A percentile compares a stretch with the other conserved stretches of the same genome.
Conservation (phyloP, 805 yeast species). For the Kuraishia molischiana region DNA sequence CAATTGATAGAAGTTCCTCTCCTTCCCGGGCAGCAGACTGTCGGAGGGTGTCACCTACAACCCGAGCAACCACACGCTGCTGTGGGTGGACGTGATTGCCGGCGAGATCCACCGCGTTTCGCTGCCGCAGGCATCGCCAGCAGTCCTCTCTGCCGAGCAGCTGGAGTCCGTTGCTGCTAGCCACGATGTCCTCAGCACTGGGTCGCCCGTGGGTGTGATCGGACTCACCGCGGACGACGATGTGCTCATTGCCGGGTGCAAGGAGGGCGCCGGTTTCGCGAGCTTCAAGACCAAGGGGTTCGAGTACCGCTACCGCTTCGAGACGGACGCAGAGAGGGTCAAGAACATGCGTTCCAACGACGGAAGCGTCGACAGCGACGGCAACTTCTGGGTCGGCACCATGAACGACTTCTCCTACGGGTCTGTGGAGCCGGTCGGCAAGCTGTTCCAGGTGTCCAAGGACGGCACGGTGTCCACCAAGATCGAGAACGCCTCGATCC, state of each 20-base stretch:
- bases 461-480: constrained; percentile 19
- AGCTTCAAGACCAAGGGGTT: constrained; percentile 30
- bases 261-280: constrained; percentile 53
- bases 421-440: constrained; percentile 39
- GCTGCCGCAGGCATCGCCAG: constrained; percentile 9
- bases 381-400: constrained; percentile 72
- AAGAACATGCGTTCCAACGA: constrained; percentile 60
- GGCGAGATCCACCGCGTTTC: constrained; percentile 29
- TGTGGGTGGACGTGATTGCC: constrained; percentile 36
- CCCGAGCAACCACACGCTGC: constrained; percentile 38
- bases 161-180: constrained; percentile 10
- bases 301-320: constrained; percentile 25
- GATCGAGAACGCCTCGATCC: constrained; percentile 35
- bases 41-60: constrained; percentile 64
- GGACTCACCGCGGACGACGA: constrained; percentile 52
- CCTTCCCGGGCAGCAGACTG: constrained; percentile 29
- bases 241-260: constrained; percentile 49
- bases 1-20: constrained; percentile 13
- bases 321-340: constrained; percentile 14
- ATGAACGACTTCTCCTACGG: constrained; percentile 37
- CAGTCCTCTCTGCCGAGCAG: constrained; percentile 15
- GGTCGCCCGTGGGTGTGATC: constrained; percentile 58
- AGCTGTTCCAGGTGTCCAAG: constrained; percentile 31
- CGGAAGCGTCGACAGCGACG: constrained; percentile 70
- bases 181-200: constrained; percentile 27